Percentiles rank a stretch among this genome's conserved stretches.
These are phyloP conservation scores for Sporobolomyces pararoseus DNA, from an alignment of 768 basidiomycete genomes.

Conservation along the genomic window DNA sequence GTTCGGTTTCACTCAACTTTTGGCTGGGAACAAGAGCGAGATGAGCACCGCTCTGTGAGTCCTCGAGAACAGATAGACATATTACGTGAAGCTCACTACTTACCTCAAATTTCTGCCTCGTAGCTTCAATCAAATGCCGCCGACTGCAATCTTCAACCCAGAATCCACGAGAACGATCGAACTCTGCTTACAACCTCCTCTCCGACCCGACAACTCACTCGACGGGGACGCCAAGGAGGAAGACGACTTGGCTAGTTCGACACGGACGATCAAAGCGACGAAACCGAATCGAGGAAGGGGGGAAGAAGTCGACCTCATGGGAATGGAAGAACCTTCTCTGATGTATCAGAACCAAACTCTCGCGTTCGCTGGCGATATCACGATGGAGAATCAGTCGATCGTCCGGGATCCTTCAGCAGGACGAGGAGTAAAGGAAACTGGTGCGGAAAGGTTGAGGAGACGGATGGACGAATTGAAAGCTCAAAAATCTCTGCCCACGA, in stretches of 20 bases:
- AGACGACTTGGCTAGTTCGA: conserved; percentile 6
- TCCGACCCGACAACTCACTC: background rate
- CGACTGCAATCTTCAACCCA: background rate
- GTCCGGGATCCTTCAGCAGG: background rate
- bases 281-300: background rate
- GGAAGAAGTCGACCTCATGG: conserved; percentile 10
- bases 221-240: background rate
- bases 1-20: conserved; percentile 6
- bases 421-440: background rate
- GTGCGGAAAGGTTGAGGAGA: conserved; percentile 20
- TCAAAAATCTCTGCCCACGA: background rate
- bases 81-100: too few species aligned
- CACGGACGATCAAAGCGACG: background rate
- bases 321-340: conserved; percentile 13
- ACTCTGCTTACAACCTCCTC: background rate
- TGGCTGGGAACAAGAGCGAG: background rate
- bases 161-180: conserved; percentile 30
- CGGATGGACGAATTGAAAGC: conserved; percentile 20
- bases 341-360: conserved; percentile 1
- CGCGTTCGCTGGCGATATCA: background rate
- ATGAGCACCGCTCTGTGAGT: conserved; percentile 16
- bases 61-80: too few species aligned
- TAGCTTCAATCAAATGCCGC: conserved; percentile 29
- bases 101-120: too few species aligned
- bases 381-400: conserved; percentile 11